Evolutionary conservation across 345 rosid genomes (phyloP), one percentile per base, ranked within the genome.

Genomic region (Eucalyptus urophylla): DNA sequence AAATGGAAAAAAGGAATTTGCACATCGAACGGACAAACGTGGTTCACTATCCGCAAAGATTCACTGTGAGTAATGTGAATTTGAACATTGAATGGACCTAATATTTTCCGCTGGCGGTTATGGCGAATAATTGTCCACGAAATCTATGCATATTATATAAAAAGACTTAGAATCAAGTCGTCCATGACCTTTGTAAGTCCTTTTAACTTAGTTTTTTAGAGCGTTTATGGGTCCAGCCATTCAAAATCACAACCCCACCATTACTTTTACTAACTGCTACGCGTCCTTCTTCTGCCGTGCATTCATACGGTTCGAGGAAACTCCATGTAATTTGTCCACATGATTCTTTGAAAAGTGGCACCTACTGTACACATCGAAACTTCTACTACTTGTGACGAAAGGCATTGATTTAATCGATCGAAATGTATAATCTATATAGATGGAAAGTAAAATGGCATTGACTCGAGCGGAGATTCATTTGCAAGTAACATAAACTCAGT

Each of bases 101-200:
- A 62, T 62, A 29, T 62, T 62, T 65, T n/a, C 76, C 76, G 31
- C 76, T 27, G 69, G 76, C 76, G 37, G 37, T n/a, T 65, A n/a
- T 4, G 0, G 17, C 21, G 58, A 14, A n/a, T n/a, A 7, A n/a
- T 65, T n/a, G 76, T n/a, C 76, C 40, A n/a, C 31, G 15, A 65
- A 65, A n/a, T 65, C 3, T 65, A 65, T 62, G 69, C 69, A 62
- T 62, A 27, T n/a, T n/a, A n/a, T 65, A 65, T 65, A 65, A 65
- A 65, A n/a, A n/a, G 76, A n/a, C 37, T n/a, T 2, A 62, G 37
- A 65, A 65, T 65, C 76, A 65, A 65, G 76, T 65, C 76, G 37
- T 65, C 76, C 0, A 65, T 65, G 76, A 0, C 76, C 0, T 65
- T 65, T 2, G 76, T n/a, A 14, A 65, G n/a, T 65, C 37, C 33